phyloP scores from a whole-genome alignment of 345 rosid genomes.

The Euphorbia lathyris region DNA sequence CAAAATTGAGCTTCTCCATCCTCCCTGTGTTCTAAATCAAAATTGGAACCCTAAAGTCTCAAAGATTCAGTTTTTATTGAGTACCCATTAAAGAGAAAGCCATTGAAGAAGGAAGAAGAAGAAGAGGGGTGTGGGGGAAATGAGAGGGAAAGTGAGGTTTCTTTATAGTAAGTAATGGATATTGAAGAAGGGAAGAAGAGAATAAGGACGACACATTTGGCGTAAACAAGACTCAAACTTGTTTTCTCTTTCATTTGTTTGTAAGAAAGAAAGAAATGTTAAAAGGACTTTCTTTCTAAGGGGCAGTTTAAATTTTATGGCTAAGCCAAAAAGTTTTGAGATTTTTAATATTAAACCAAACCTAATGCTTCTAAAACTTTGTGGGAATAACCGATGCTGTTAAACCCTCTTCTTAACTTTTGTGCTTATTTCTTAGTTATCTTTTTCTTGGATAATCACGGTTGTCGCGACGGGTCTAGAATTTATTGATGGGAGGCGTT shows the following conservation, averaged over 20 bases:
- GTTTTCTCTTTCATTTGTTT: slow-evolving; percentile 8
- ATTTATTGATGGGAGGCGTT: too few species aligned
- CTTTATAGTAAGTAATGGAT: slow-evolving; percentile 44
- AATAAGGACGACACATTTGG: slow-evolving; percentile 47
- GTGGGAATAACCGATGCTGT: slow-evolving; percentile 35
- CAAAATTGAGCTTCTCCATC: slow-evolving; percentile 55
- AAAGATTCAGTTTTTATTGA: neutral
- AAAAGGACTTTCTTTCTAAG: slow-evolving; percentile 14
- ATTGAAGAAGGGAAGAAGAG: slow-evolving; percentile 10
- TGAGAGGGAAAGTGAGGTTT: slow-evolving; percentile 34
- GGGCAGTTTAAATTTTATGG: slow-evolving; percentile 15
- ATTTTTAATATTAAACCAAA: slow-evolving; percentile 17
- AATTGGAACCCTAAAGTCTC: too few species aligned
- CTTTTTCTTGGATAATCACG: neutral
- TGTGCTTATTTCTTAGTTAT: neutral
- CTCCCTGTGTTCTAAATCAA: too few species aligned
- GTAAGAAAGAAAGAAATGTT: too few species aligned
- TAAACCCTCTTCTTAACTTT: slow-evolving; percentile 10
- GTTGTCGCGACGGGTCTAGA: too few species aligned
- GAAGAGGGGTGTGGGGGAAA: neutral
- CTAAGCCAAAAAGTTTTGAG: slow-evolving; percentile 21
- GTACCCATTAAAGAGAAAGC: neutral
- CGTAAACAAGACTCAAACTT: slow-evolving; percentile 72
- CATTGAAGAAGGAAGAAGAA: slow-evolving; percentile 6
- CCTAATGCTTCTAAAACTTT: slow-evolving; percentile 10